Percentiles rank a stretch among this genome's conserved stretches.
Conservation (phyloP, 2,329 filamentous ascomycete species). For the Aspergillus pseudoglaucus region DNA sequence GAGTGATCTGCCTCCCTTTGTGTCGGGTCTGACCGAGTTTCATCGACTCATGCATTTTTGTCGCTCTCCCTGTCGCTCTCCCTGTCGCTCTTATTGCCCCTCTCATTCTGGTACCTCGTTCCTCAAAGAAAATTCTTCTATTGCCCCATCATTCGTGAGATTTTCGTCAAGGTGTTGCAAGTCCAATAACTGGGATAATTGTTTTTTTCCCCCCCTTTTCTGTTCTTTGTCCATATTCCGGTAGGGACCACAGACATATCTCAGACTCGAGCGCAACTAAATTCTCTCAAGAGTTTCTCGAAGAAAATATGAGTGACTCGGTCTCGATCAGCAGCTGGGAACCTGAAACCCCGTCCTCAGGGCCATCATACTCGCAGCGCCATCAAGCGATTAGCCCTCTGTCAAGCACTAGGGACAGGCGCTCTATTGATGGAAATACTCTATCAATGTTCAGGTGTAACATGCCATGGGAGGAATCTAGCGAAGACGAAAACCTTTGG, state of each 20-base stretch:
- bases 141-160: too few species aligned
- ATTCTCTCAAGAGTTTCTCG: not conserved
- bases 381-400: not conserved
- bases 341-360: not conserved
- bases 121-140: too few species aligned
- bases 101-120: not conserved
- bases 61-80: not conserved
- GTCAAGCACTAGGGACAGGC: not conserved
- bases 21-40: not conserved
- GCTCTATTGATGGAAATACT: not conserved
- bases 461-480: not conserved
- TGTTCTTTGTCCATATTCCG: too few species aligned
- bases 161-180: not conserved
- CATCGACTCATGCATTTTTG: not conserved
- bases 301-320: not conserved
- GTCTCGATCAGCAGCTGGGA: not conserved
- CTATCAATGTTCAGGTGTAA: not conserved
- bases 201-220: too few species aligned
- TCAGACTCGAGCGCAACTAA: not conserved
- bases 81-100: not conserved
- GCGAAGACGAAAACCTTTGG: constrained; percentile 5
- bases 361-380: not conserved
- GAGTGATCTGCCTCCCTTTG: not conserved
- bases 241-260: not conserved
- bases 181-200: not conserved